These are phyloP conservation scores for Euphorbia lathyris DNA, from an alignment of 345 rosid species.

Conservation along the genomic window DNA sequence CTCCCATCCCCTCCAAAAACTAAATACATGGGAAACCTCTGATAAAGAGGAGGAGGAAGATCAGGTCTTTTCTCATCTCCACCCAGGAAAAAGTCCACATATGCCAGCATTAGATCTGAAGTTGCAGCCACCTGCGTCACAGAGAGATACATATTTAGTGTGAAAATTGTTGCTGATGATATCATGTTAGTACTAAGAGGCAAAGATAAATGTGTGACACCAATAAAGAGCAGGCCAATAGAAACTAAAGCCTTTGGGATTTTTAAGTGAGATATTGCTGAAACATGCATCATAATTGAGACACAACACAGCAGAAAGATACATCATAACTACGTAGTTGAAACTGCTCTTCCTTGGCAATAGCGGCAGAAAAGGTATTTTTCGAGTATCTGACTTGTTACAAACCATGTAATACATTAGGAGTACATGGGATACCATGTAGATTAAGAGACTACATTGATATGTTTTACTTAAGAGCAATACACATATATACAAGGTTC, in stretches of 20 bases:
- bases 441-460: no score
- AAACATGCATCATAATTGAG: no score
- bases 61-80: constrained; percentile 90
- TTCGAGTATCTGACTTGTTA: no score
- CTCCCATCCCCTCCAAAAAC: constrained; percentile 91
- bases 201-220: neutral
- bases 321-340: no score
- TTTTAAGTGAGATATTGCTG: no score
- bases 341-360: no score
- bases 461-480: no score
- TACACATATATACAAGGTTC: no score
- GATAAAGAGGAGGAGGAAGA: constrained; percentile 77
- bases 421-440: no score
- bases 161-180: neutral
- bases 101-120: constrained; percentile 81
- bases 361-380: no score
- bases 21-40: constrained; percentile 72
- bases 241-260: neutral
- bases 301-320: no score
- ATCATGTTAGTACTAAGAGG: neutral
- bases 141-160: neutral
- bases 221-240: neutral
- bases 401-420: no score
- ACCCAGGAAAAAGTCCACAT: constrained; percentile 83
- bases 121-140: constrained; percentile 73